A percentile compares a stretch with the other conserved stretches of the same genome.
Conservation (phyloP, 2,329 filamentous ascomycete genomes). For the Trichophaea hybrida region DNA sequence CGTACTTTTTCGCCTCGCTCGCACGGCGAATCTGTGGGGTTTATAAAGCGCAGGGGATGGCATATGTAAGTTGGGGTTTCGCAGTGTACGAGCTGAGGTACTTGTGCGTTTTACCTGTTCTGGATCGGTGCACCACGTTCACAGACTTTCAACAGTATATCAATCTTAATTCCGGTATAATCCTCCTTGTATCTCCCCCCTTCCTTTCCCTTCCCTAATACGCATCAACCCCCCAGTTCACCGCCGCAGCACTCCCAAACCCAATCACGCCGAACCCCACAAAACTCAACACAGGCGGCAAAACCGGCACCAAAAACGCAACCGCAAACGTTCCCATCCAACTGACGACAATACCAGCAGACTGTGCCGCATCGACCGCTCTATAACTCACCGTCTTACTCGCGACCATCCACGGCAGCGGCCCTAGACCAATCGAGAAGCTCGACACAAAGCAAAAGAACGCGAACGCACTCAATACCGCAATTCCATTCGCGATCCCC, state of each 20-base stretch:
- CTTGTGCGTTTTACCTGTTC: not conserved
- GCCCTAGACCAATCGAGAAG: slow-evolving; percentile 81
- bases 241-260: not conserved
- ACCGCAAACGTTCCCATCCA: slow-evolving; percentile 86
- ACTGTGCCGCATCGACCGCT: slow-evolving; percentile 82
- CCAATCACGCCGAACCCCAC: slow-evolving; percentile 61
- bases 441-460: slow-evolving; percentile 76
- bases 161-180: not conserved
- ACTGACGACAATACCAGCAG: slow-evolving; percentile 72
- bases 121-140: no score
- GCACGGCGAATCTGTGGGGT: no score
- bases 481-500: slow-evolving; percentile 58
- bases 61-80: no score
- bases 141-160: no score
- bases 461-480: slow-evolving; percentile 63
- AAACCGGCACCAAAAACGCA: slow-evolving; percentile 88
- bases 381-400: slow-evolving; percentile 82
- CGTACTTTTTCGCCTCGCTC: no score
- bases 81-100: no score
- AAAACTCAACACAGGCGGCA: slow-evolving; percentile 69
- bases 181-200: no score
- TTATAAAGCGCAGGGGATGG: no score
- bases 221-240: not conserved
- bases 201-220: not conserved
- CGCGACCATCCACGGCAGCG: slow-evolving; percentile 86